Conservation (phyloP, 2,329 filamentous ascomycete species). For the Aspergillus nomiae region DNA sequence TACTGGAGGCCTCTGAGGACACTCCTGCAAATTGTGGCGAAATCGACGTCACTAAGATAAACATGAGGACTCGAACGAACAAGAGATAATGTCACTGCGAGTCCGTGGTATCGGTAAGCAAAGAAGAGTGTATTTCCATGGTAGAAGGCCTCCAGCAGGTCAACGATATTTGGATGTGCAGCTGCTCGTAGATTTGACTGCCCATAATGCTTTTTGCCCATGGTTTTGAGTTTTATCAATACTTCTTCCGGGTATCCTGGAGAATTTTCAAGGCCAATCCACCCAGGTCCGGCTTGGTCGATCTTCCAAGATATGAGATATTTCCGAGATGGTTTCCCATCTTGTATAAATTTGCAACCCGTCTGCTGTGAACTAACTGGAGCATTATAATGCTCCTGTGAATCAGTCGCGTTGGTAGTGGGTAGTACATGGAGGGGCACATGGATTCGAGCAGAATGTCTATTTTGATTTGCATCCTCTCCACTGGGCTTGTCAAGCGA, state of each 20-base stretch:
- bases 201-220: constrained; percentile 1
- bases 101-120: neutral
- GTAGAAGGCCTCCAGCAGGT: neutral
- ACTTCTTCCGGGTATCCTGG: neutral
- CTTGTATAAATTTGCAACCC: neutral
- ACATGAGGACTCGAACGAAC: neutral
- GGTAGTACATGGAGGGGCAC: neutral
- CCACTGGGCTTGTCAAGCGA: neutral
- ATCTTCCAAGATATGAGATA: constrained; percentile 1
- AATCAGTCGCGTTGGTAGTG: neutral
- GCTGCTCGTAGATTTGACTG: neutral
- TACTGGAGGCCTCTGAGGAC: neutral
- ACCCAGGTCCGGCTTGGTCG: constrained; percentile 1
- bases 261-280: constrained; percentile 1
- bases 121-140: neutral
- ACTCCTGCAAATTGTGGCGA: neutral
- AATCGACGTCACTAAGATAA: neutral
- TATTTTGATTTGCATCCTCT: neutral
- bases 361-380: neutral
- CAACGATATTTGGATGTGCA: constrained; percentile 3
- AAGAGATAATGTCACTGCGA: neutral
- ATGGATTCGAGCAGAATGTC: neutral
- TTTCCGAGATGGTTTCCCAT: neutral
- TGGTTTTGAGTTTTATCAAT: neutral
- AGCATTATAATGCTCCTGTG: neutral